Evolutionary conservation across 2,329 filamentous ascomycete genomes (phyloP).

Genomic region (Penicillium palitans): DNA sequence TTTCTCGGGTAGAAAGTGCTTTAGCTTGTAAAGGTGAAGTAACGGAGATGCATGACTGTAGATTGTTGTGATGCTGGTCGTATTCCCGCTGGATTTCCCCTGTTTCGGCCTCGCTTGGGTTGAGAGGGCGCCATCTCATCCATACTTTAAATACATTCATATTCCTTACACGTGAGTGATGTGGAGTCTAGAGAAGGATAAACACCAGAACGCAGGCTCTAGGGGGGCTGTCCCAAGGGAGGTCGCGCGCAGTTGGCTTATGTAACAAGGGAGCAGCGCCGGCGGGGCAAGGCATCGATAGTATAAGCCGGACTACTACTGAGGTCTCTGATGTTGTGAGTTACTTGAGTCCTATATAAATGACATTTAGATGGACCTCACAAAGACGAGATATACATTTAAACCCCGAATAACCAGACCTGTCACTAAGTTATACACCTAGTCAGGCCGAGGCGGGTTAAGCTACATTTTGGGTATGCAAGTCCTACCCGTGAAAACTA

Average conservation of each 20-base stretch:
- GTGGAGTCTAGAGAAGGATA: no score
- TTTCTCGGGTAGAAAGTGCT: neutral
- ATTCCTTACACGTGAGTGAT: neutral
- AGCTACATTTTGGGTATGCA: neutral
- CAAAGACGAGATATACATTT: neutral
- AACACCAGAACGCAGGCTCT: neutral
- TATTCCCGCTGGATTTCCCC: slow-evolving; percentile 6
- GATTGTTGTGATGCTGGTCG: neutral
- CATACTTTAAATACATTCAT: slow-evolving; percentile 4
- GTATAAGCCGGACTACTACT: neutral
- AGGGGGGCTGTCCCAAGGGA: no score
- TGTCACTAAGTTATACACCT: neutral
- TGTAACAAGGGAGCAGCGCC: neutral
- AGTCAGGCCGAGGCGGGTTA: neutral
- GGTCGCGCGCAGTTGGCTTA: neutral
- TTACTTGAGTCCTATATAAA: neutral
- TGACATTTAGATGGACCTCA: neutral
- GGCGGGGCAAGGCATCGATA: neutral
- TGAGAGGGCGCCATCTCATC: slow-evolving; percentile 9
- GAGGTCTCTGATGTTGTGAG: neutral
- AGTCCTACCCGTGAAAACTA: neutral
- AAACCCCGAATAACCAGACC: neutral
- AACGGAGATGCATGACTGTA: neutral
- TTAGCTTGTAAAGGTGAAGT: neutral
- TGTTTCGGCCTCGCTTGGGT: neutral